Base-by-base conservation (phyloP, 805 yeast species). In the Metschnikowia cubensis region DNA sequence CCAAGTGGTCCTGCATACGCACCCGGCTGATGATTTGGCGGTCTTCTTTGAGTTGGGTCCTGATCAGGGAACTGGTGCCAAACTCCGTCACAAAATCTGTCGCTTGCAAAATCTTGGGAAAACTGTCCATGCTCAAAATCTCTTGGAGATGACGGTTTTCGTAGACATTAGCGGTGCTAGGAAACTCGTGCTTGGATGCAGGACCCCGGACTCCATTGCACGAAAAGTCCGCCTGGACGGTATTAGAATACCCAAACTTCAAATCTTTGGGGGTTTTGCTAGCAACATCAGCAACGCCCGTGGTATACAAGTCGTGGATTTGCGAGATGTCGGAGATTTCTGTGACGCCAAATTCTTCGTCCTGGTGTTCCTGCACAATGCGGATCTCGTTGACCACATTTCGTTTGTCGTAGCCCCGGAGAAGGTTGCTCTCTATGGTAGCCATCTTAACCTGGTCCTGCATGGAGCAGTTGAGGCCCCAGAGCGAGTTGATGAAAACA, bases 331-430 rank as follows among this genome's bases (percentile, higher is more conserved):
- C 40, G 22, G 46, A 34, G 20, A 42, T 20, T 15, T n/a, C 20
- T 13, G 21, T 20, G 7, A 20, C 11, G 11, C 11, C 25, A 10
- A 20, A 18, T 8, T 10, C n/a, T 18, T 32, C 32, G 7, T 20
- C 18, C n/a, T 20, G 11, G 3, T 37, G 21, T 7, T n/a, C 32
- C 42, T 36, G 45, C 29, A 40, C 45, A 51, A 60, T 43, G 13
- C 48, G 54, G 7, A 76, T 59, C 33, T 66, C 68, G 22, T 76
- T 72, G 14, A 81, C 77, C n/a, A 83, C 65, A 40, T 76, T 80
- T 49, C 86, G 66, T 14, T 66, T 64, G 0, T 71, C 50, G 13
- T 75, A 77, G 5, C 71, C 67, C 0, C 74, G 67, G 22, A 83
- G 57, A 0, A 76, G 67, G 44, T 68, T 64, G 35, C 69, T 73